Evolutionary conservation across 768 basidiomycete genomes (phyloP).

Genomic region (Crepidotus variabilis): DNA sequence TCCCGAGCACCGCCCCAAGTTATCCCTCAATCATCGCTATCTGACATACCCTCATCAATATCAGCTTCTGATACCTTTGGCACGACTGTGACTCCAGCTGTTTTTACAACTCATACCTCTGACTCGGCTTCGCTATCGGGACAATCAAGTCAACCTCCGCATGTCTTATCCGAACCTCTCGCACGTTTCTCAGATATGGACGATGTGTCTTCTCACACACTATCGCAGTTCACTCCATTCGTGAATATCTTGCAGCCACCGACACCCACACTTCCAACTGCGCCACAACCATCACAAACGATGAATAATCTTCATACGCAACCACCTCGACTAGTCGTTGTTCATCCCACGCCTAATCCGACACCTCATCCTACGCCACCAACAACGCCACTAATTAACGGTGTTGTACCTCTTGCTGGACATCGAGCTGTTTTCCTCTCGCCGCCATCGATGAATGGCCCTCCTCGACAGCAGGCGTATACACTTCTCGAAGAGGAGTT

Average conservation of each 20-base stretch:
- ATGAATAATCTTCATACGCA: conserved; percentile 11
- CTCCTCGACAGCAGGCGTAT: not conserved
- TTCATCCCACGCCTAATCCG: conserved; percentile 74
- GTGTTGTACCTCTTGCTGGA: not conserved
- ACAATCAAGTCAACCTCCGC: not conserved
- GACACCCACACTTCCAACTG: not conserved
- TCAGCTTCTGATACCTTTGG: not conserved
- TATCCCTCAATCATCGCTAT: not conserved
- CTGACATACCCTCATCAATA: not conserved
- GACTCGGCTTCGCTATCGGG: not conserved
- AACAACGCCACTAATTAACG: conserved; percentile 50
- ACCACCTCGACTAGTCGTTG: conserved; percentile 59
- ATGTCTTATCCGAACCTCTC: not conserved
- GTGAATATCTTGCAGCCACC: not conserved
- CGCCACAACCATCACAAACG: conserved; percentile 4
- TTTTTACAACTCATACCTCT: not conserved
- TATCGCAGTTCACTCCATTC: not conserved
- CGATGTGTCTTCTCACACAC: not conserved
- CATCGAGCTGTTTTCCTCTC: not conserved
- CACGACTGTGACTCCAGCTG: not conserved
- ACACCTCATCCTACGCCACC: conserved; percentile 80
- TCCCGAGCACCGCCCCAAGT: not conserved
- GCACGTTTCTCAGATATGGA: not conserved
- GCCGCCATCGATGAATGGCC: not conserved
- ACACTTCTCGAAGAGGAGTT: not conserved